These are phyloP conservation scores for Rhododendron henanense DNA, from an alignment of 148 eudicot species.

Conservation along the genomic window DNA sequence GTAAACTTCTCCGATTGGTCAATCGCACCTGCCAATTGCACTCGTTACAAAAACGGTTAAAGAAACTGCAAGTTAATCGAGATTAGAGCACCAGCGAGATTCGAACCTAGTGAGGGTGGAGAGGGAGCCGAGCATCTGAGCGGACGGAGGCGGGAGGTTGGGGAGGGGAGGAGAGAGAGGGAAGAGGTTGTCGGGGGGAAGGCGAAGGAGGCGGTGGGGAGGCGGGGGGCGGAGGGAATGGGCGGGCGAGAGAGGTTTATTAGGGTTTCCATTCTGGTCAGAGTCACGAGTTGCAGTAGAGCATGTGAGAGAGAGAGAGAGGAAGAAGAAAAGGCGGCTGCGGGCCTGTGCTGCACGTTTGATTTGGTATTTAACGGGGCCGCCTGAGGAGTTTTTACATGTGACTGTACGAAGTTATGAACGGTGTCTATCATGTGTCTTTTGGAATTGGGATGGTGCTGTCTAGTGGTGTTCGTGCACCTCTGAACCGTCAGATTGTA, in stretches of 20 bases:
- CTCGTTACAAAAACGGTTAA: neutral
- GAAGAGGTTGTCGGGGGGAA: conserved; percentile 7
- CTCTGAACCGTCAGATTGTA: no score
- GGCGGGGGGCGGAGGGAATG: conserved; percentile 1
- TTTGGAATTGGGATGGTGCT: no score
- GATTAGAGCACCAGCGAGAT: neutral
- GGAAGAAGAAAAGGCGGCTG: neutral
- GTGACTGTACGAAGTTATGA: neutral
- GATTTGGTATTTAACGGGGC: neutral
- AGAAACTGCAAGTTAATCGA: neutral
- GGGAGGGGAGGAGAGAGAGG: conserved; percentile 11
- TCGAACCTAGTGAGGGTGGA: conserved; percentile 31
- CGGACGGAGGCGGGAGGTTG: conserved; percentile 15
- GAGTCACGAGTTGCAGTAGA: neutral
- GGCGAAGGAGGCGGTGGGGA: conserved; percentile 7
- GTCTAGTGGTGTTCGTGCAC: no score
- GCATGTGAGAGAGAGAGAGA: neutral
- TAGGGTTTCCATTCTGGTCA: conserved; percentile 35
- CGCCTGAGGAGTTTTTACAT: neutral
- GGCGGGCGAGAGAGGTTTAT: conserved; percentile 25
- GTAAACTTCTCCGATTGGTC: conserved; percentile 54
- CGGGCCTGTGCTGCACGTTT: neutral
- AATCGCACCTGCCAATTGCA: conserved; percentile 21
- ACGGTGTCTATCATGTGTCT: no score
- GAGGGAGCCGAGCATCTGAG: conserved; percentile 35